A percentile compares a stretch with the other conserved stretches of the same genome.
Conservation (phyloP, 1,284 basidiomycete species). For the Cryptococcus amylolentus region DNA sequence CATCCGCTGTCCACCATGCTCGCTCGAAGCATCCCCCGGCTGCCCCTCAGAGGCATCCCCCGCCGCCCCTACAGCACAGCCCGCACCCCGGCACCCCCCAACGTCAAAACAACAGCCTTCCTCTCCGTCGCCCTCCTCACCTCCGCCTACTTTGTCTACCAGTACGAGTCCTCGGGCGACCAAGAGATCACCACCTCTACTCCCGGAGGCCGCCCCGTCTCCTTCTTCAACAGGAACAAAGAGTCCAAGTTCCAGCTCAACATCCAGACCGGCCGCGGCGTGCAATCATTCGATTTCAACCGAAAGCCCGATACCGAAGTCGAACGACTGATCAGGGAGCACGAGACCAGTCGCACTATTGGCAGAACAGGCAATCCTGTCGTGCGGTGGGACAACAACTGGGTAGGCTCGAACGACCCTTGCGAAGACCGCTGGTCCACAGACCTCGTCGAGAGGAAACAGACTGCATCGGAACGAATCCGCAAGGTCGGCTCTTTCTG, state of each 20-base stretch:
- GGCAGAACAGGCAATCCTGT: constrained; percentile 38
- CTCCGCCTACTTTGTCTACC: constrained; percentile 31
- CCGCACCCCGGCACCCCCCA: constrained; percentile 5
- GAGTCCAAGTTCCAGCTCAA: constrained; percentile 9
- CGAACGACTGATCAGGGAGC: constrained; percentile 30
- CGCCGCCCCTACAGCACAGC: constrained; percentile 4
- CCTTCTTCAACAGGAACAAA: not conserved
- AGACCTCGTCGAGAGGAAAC: constrained; percentile 61
- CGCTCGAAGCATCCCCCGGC: not conserved
- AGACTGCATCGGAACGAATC: not conserved
- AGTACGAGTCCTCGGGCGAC: constrained; percentile 21
- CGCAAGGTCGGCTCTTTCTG: constrained; percentile 4
- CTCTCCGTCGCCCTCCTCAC: constrained; percentile 26
- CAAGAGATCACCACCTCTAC: not conserved
- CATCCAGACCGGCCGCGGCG: constrained; percentile 2
- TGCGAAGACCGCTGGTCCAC: constrained; percentile 82
- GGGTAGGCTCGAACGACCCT: constrained; percentile 77
- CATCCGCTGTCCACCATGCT: too few species aligned
- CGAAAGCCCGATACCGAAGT: constrained; percentile 30
- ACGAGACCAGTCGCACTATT: constrained; percentile 24
- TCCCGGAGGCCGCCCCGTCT: not conserved
- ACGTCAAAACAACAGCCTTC: constrained; percentile 18
- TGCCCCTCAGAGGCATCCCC: not conserved
- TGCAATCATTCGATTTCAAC: constrained; percentile 24
- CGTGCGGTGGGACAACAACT: constrained; percentile 66